A percentile compares a stretch with the other conserved stretches of the same genome.
These are phyloP conservation scores for Houttuynia cordata DNA, from an alignment of 164 flowering plant genomes.

Conservation along the genomic window DNA sequence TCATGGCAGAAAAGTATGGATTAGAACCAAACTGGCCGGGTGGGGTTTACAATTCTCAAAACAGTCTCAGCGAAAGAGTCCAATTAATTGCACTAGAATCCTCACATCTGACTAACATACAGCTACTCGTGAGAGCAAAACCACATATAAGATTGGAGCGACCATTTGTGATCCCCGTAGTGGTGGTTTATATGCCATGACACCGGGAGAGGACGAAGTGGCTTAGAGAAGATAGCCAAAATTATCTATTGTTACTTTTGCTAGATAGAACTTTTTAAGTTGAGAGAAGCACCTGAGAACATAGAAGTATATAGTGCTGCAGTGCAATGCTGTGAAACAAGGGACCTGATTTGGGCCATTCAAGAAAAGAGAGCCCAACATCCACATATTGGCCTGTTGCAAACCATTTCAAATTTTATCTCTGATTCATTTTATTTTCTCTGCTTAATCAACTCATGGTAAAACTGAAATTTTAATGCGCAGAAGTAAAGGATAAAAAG, in stretches of 20 bases:
- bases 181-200: too few species aligned
- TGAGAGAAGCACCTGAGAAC: conserved; percentile 55
- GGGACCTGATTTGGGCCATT: conserved; percentile 30
- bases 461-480: conserved; percentile 4
- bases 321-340: conserved; percentile 53
- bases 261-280: background rate
- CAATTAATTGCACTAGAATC: too few species aligned
- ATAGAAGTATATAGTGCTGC: conserved; percentile 74
- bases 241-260: background rate
- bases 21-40: too few species aligned
- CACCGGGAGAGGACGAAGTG: too few species aligned
- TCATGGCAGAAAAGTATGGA: too few species aligned
- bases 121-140: too few species aligned
- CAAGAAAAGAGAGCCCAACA: conserved; percentile 32
- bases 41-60: too few species aligned
- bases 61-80: too few species aligned
- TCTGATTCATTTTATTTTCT: background rate
- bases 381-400: conserved; percentile 13
- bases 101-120: too few species aligned
- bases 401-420: background rate
- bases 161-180: too few species aligned
- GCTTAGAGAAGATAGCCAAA: background rate
- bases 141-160: too few species aligned
- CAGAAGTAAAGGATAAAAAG: background rate
- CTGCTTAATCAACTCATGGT: background rate